phyloP scores from a whole-genome alignment of 176 grass and related monocot genomes.

The Eleusine indica region DNA sequence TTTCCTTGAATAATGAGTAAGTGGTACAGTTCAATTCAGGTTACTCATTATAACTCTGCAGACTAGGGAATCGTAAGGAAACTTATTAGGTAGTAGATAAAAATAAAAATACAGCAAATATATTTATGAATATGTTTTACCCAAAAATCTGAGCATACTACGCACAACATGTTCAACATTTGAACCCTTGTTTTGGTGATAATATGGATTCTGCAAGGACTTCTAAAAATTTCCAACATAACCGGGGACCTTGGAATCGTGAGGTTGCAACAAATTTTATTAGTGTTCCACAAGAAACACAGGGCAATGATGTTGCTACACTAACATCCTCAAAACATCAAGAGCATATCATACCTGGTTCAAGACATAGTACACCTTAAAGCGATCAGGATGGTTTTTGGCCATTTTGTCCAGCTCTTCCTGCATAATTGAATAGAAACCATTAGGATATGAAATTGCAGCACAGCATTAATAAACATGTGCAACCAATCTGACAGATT shows the following conservation, averaged over 20 bases:
- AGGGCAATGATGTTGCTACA: background rate
- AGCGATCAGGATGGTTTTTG: conserved; percentile 61
- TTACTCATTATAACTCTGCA: conserved; percentile 2
- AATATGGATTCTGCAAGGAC: background rate
- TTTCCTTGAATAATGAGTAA: background rate
- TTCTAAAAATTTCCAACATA: background rate
- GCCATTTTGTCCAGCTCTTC: conserved; percentile 86
- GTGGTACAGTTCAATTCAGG: background rate
- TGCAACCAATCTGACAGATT: background rate
- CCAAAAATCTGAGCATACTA: background rate
- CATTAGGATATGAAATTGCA: conserved; percentile 3
- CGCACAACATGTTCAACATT: background rate
- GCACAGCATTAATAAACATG: background rate
- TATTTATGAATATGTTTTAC: background rate
- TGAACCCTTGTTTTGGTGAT: background rate
- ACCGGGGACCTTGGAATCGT: background rate
- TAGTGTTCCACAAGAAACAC: background rate
- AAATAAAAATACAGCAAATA: conserved; percentile 5
- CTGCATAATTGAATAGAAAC: conserved; percentile 52
- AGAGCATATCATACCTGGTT: conserved; percentile 65
- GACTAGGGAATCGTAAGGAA: background rate
- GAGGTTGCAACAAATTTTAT: background rate
- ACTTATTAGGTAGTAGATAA: conserved; percentile 1
- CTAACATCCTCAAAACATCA: background rate
- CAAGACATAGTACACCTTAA: conserved; percentile 88